Evolutionary conservation across 2,329 filamentous ascomycete species (phyloP).

Genomic region (Hymenoscyphus albidus): DNA sequence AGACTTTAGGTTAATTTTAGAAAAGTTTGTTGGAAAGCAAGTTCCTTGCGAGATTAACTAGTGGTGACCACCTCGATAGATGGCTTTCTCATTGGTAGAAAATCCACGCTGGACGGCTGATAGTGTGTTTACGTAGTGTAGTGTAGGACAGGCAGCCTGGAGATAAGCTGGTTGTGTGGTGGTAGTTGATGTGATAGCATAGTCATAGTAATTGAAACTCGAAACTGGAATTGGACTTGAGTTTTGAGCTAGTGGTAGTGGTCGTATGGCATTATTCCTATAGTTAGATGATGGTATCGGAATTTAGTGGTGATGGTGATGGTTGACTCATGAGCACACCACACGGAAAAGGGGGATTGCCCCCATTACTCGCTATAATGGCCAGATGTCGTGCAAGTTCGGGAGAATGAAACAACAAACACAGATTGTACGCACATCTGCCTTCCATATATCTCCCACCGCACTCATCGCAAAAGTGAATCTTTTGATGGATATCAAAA

Average conservation of each 20-base stretch:
- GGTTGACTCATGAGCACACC: constrained; percentile 2
- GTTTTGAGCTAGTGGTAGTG: not conserved
- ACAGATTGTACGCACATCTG: not conserved
- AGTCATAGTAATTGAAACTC: too few species aligned
- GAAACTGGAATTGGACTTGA: too few species aligned
- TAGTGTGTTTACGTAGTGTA: too few species aligned
- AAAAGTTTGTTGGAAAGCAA: too few species aligned
- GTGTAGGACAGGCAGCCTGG: too few species aligned
- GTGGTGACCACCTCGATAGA: too few species aligned
- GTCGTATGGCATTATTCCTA: not conserved
- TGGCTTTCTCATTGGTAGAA: too few species aligned
- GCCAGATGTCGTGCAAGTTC: not conserved
- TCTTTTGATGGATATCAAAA: not conserved
- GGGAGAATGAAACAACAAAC: not conserved
- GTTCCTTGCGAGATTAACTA: too few species aligned
- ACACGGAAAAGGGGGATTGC: not conserved
- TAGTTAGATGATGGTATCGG: not conserved
- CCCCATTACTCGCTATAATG: not conserved
- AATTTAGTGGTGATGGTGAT: not conserved
- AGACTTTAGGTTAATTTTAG: too few species aligned
- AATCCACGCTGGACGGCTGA: too few species aligned
- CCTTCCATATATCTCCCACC: not conserved
- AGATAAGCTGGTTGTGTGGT: too few species aligned
- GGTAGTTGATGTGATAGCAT: too few species aligned
- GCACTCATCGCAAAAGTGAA: not conserved